Conservation (phyloP, 2,329 filamentous ascomycete genomes). For the Aureobasidium sp. region DNA sequence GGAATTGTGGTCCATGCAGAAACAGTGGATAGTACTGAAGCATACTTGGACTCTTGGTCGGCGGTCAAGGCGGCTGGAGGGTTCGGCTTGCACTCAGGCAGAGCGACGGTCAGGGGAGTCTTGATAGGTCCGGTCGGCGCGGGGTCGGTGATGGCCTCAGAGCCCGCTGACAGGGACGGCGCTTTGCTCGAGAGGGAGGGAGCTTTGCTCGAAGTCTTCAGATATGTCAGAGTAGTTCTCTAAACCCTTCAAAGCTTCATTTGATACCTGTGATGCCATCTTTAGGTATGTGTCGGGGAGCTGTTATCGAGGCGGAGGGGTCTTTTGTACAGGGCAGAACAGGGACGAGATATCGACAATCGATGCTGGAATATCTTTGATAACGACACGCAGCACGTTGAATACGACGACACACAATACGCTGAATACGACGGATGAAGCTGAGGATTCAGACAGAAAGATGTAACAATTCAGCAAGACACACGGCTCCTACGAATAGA, state of each 20-base stretch:
- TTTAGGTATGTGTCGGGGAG: not conserved
- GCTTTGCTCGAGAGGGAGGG: constrained; percentile 17
- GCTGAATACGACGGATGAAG: not conserved
- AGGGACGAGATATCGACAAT: not conserved
- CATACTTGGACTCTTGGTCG: constrained; percentile 79
- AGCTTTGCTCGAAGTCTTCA: constrained; percentile 15
- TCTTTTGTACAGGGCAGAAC: not conserved
- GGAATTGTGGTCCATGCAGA: constrained; percentile 65
- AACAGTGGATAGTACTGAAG: constrained; percentile 62
- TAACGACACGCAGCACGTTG: not conserved
- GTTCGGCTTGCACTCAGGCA: constrained; percentile 50
- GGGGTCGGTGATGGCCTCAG: constrained; percentile 21
- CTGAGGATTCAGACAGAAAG: not conserved
- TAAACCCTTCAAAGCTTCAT: not conserved
- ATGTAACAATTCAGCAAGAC: not conserved
- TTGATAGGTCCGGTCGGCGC: constrained; percentile 25
- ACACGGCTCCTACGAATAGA: not conserved
- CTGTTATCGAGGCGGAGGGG: not conserved
- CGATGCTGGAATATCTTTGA: not conserved
- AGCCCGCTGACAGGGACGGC: constrained; percentile 21
- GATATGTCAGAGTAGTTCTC: not conserved
- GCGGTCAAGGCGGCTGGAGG: constrained; percentile 56
- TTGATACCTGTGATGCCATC: not conserved
- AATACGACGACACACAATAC: not conserved
- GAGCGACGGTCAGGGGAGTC: constrained; percentile 27